phyloP scores from a whole-genome alignment of 306 rosid species.

The Begonia loranthoides region DNA sequence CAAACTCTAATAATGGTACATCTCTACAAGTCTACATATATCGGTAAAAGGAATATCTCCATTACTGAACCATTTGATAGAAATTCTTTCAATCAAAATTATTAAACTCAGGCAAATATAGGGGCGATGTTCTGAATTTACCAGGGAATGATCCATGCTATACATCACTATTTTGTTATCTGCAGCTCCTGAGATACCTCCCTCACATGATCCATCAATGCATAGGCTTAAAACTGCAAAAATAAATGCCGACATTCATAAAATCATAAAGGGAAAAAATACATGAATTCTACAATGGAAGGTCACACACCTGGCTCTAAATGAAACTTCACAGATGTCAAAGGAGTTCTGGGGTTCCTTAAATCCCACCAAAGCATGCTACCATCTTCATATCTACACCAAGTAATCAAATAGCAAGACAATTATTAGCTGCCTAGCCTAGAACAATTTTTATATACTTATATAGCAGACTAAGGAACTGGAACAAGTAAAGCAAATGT shows the following conservation, averaged over 20 bases:
- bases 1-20: too few species aligned
- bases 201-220: conserved; percentile 59
- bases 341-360: conserved; percentile 50
- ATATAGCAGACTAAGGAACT: too few species aligned
- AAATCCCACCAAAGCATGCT: conserved; percentile 98
- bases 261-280: conserved; percentile 2
- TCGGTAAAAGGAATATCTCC: too few species aligned
- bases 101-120: too few species aligned
- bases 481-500: not conserved
- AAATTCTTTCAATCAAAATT: too few species aligned
- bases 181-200: conserved; percentile 86
- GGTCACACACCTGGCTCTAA: conserved; percentile 63
- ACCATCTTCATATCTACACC: conserved; percentile 77
- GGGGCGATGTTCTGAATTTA: conserved; percentile 13
- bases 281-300: conserved; percentile 1
- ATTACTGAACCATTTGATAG: too few species aligned
- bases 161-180: conserved; percentile 67
- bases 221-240: conserved; percentile 66
- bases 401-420: conserved; percentile 7
- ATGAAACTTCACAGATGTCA: conserved; percentile 69
- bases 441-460: too few species aligned
- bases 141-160: conserved; percentile 75
- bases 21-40: too few species aligned
- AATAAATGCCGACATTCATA: conserved; percentile 7
- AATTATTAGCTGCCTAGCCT: not conserved